Conservation (phyloP, 805 yeast genomes). For the Kodamaea fukazawae region DNA sequence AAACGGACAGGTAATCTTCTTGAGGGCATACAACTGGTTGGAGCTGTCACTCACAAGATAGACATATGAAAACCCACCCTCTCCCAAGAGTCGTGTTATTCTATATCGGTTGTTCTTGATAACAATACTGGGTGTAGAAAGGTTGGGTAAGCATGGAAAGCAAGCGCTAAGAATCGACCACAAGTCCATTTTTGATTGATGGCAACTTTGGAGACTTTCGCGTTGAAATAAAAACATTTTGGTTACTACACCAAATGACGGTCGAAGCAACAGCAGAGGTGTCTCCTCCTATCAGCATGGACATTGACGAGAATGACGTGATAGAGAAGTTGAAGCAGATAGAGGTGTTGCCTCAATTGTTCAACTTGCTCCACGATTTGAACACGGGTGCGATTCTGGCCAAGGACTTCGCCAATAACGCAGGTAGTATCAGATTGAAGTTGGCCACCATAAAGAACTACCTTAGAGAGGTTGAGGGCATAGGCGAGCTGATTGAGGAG, state of each 20-base stretch:
- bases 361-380: slow-evolving; percentile 32
- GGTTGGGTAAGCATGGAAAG: slow-evolving; percentile 45
- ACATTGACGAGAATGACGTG: slow-evolving; percentile 14
- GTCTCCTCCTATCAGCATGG: slow-evolving; percentile 10
- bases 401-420: slow-evolving; percentile 41
- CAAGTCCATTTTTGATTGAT: slow-evolving; percentile 19
- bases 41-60: slow-evolving; percentile 61
- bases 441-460: slow-evolving; percentile 32
- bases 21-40: slow-evolving; percentile 62
- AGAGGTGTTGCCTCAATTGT: slow-evolving; percentile 39
- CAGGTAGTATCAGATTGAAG: slow-evolving; percentile 46
- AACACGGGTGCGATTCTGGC: slow-evolving; percentile 36
- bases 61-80: slow-evolving; percentile 86
- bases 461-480: slow-evolving; percentile 43
- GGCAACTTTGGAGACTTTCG: background rate
- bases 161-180: slow-evolving; percentile 27
- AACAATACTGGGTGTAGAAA: slow-evolving; percentile 51
- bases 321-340: slow-evolving; percentile 25
- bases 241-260: background rate
- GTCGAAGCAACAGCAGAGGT: background rate
- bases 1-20: slow-evolving; percentile 83
- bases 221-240: background rate
- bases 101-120: slow-evolving; percentile 62
- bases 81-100: slow-evolving; percentile 75
- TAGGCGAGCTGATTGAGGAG: slow-evolving; percentile 41